Conservation (phyloP, 225 moss, liverwort and hornwort genomes). For the Sphagnum tenellum region DNA sequence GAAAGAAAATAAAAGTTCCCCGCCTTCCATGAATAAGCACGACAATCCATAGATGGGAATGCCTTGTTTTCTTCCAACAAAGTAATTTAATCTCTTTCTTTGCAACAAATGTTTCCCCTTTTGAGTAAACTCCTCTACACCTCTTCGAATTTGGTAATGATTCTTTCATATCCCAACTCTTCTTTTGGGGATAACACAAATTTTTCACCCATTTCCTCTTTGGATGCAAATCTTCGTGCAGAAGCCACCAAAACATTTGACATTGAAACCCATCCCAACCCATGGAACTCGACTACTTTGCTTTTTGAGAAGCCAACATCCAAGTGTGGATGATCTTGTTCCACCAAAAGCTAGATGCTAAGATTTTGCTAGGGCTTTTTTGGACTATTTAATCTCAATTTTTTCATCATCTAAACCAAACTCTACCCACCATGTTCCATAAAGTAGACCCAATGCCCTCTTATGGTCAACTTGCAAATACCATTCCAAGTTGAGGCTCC, state of each 20-base stretch:
- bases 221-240: too few relatives aligned
- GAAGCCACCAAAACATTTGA: background rate
- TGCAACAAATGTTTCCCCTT: too few relatives aligned
- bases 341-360: background rate
- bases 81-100: background rate
- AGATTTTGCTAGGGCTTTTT: background rate
- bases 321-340: background rate
- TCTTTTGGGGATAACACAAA: too few relatives aligned
- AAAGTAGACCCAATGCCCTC: background rate
- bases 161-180: too few relatives aligned
- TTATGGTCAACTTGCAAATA: background rate
- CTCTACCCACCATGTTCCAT: background rate
- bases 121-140: too few relatives aligned
- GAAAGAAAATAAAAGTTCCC: background rate
- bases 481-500: background rate
- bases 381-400: background rate
- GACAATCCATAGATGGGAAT: background rate
- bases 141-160: too few relatives aligned
- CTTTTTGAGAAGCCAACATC: background rate
- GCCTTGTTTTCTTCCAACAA: background rate
- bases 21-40: background rate
- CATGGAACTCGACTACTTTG: background rate
- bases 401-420: background rate
- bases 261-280: background rate
- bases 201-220: too few relatives aligned